Conservation (phyloP, 2,329 filamentous ascomycete species). For the Pyrenochaeta sp. region DNA sequence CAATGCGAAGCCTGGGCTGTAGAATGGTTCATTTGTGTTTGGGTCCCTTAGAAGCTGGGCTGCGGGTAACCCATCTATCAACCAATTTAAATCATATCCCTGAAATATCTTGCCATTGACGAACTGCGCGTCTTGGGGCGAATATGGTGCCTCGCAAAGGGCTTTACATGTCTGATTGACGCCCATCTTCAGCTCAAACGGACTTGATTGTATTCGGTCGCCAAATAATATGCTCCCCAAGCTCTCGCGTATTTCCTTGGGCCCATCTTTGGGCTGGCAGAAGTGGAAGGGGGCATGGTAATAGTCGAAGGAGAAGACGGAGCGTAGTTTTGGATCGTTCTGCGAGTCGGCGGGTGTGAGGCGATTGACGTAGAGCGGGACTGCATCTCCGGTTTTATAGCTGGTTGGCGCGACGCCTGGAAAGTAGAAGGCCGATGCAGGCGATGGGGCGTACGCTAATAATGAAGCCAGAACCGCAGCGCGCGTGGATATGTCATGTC, state of each 20-base stretch:
- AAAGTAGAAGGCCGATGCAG: slow-evolving; percentile 81
- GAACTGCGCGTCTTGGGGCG: slow-evolving; percentile 73
- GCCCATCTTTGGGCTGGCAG: slow-evolving; percentile 79
- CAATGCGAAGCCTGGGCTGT: slow-evolving; percentile 89
- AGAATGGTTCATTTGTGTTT: slow-evolving; percentile 79
- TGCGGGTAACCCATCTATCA: slow-evolving; percentile 92
- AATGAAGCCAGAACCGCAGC: slow-evolving; percentile 47
- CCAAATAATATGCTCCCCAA: slow-evolving; percentile 96
- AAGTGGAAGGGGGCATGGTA: slow-evolving; percentile 89
- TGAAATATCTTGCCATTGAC: slow-evolving; percentile 83
- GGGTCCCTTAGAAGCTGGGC: slow-evolving; percentile 83
- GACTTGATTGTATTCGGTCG: slow-evolving; percentile 96
- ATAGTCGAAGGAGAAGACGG: slow-evolving; percentile 96
- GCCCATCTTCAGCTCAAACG: slow-evolving; percentile 87
- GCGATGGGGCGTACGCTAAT: slow-evolving; percentile 43
- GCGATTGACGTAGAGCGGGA: slow-evolving; percentile 91
- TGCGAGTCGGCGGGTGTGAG: slow-evolving; percentile 84
- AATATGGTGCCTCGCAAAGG: slow-evolving; percentile 75
- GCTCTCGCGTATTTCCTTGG: slow-evolving; percentile 83
- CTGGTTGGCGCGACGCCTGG: slow-evolving; percentile 94
- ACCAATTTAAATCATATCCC: slow-evolving; percentile 92
- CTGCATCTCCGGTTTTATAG: slow-evolving; percentile 79
- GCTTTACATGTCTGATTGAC: slow-evolving; percentile 86
- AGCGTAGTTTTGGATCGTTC: slow-evolving; percentile 81
- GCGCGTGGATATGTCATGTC: slow-evolving; percentile 30